These are phyloP conservation scores for Luffa aegyptiaca DNA, from an alignment of 306 rosid species.

Conservation along the genomic window DNA sequence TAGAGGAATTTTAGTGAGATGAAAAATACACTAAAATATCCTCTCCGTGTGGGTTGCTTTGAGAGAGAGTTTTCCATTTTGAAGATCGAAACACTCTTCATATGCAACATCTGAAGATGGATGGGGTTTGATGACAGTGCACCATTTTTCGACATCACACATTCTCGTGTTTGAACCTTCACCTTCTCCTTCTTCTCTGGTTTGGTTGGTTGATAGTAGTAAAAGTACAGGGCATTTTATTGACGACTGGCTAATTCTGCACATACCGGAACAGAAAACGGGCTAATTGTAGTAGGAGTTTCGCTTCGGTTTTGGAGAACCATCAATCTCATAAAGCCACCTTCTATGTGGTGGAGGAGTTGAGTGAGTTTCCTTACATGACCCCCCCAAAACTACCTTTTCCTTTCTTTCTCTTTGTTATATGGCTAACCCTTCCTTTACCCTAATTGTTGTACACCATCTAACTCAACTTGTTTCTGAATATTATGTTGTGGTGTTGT, in stretches of 20 bases:
- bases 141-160: neutral
- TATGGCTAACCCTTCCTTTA: neutral
- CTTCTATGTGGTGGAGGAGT: neutral
- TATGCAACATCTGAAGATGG: neutral
- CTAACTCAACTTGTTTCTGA: neutral
- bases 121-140: neutral
- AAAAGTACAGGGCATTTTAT: neutral
- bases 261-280: neutral
- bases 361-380: neutral
- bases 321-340: neutral
- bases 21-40: neutral
- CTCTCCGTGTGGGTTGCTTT: neutral
- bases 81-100: neutral
- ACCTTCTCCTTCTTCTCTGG: neutral
- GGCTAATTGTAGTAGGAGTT: neutral
- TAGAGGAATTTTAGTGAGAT: neutral
- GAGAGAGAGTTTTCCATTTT: neutral
- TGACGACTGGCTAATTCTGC: constrained; percentile 10
- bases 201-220: neutral
- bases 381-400: neutral
- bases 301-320: neutral
- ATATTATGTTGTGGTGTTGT: neutral
- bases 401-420: neutral
- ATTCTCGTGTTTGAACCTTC: neutral
- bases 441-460: neutral